Evolutionary conservation across 2,329 filamentous ascomycete species (phyloP).

Genomic region (Pseudocercospora pini-densiflorae): DNA sequence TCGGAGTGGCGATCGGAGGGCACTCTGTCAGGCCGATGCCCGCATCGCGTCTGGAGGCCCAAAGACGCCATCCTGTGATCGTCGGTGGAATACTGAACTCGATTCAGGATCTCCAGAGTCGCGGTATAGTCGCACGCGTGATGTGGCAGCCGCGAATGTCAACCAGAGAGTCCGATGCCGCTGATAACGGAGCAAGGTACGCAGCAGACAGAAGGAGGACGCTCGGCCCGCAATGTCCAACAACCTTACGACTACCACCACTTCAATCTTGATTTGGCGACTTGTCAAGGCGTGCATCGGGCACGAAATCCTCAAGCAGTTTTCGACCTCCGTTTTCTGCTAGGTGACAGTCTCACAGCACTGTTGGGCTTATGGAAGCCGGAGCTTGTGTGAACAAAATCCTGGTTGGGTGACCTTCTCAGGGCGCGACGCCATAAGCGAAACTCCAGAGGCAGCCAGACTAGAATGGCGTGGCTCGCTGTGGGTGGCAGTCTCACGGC

Average conservation of each 20-base stretch:
- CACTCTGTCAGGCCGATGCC: neutral
- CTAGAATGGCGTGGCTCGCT: neutral
- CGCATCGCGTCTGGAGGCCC: neutral
- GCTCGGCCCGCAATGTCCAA: neutral
- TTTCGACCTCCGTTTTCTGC: neutral
- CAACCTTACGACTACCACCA: neutral
- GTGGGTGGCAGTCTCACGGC: slow-evolving; percentile 8
- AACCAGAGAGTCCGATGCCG: slow-evolving; percentile 4
- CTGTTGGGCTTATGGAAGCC: neutral
- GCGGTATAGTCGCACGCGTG: neutral
- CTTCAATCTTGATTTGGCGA: neutral
- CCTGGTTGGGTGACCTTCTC: slow-evolving; percentile 8
- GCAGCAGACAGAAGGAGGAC: neutral
- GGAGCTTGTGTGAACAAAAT: slow-evolving; percentile 5
- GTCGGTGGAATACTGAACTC: neutral
- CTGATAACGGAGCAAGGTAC: slow-evolving; percentile 10
- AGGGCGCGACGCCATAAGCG: slow-evolving; percentile 1
- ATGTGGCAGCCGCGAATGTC: slow-evolving; percentile 9
- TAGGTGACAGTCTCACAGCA: slow-evolving; percentile 7
- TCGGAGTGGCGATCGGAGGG: slow-evolving; percentile 4
- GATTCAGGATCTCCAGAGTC: neutral
- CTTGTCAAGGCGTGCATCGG: neutral
- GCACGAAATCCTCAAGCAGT: neutral
- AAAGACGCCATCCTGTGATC: slow-evolving; percentile 3
- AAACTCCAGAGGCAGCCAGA: neutral